Evolutionary conservation across 202 grass and related monocot genomes (phyloP).

Genomic region (Cymbopogon flexuosus): DNA sequence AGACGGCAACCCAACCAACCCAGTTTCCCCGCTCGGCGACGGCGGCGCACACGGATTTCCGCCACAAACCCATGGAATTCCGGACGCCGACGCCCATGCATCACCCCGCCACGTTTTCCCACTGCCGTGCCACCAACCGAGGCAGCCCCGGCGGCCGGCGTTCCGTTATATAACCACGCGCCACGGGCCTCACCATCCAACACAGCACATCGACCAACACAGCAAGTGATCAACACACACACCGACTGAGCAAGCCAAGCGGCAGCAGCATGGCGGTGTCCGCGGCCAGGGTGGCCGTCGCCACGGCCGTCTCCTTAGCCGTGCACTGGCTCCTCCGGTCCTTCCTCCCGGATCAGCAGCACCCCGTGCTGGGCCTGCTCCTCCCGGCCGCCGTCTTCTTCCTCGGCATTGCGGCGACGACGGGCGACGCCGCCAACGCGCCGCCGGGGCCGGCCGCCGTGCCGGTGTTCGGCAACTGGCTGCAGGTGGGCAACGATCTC

Average conservation of each 20-base stretch:
- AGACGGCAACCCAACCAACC: conserved; percentile 12
- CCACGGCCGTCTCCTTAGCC: conserved; percentile 21
- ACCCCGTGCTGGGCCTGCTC: neutral
- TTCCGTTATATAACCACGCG: conserved; percentile 9
- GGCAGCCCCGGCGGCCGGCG: neutral
- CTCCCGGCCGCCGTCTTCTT: neutral
- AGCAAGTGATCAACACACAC: neutral
- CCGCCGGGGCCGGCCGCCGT: conserved; percentile 53
- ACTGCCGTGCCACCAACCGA: neutral
- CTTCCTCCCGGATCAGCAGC: neutral
- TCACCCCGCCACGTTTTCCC: neutral
- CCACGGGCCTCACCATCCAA: neutral
- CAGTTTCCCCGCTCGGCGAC: neutral
- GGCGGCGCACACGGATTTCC: conserved; percentile 33
- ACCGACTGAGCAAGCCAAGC: neutral
- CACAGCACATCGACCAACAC: neutral
- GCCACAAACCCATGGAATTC: conserved; percentile 15
- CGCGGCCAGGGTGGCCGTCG: neutral
- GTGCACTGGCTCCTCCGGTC: conserved; percentile 24
- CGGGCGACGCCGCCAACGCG: neutral
- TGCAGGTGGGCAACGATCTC: conserved; percentile 77
- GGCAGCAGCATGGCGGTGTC: conserved; percentile 17
- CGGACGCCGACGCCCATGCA: too few species aligned
- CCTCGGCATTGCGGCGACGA: neutral
- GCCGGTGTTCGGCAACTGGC: conserved; percentile 83